Evolutionary conservation across 306 rosid genomes (phyloP).

Genomic region (Sphenostylis stenocarpa): DNA sequence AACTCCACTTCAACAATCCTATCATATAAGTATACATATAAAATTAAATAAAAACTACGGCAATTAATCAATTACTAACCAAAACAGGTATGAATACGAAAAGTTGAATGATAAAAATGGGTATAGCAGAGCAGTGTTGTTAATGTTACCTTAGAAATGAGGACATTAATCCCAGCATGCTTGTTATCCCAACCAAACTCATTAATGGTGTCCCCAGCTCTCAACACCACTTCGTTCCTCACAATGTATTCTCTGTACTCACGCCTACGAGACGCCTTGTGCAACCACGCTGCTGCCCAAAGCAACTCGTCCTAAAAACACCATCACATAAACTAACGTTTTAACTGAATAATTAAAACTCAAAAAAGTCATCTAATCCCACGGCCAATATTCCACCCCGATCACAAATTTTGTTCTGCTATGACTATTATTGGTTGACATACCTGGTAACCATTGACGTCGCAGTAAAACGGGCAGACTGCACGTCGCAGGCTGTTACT

Average conservation of each 20-base stretch:
- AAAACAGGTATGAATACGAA: not conserved
- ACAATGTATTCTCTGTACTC: slow-evolving; percentile 86
- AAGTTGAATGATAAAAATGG: not conserved
- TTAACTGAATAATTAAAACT: not conserved
- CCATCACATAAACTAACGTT: not conserved
- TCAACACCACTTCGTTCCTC: slow-evolving; percentile 76
- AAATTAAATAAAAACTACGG: not conserved
- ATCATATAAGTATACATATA: too few relatives aligned
- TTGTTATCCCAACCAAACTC: slow-evolving; percentile 99
- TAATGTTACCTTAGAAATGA: slow-evolving; percentile 74
- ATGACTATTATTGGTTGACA: too few relatives aligned
- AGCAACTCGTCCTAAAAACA: slow-evolving; percentile 73
- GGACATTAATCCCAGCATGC: slow-evolving; percentile 97
- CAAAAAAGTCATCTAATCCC: slow-evolving; percentile 26
- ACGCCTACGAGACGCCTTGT: slow-evolving; percentile 91
- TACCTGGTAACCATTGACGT: slow-evolving; percentile 92
- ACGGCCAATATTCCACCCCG: slow-evolving; percentile 29
- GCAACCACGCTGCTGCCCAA: slow-evolving; percentile 99
- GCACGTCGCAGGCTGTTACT: slow-evolving; percentile 73
- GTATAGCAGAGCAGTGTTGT: not conserved
- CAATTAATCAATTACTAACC: not conserved
- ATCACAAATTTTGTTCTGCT: not conserved
- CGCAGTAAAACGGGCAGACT: slow-evolving; percentile 96
- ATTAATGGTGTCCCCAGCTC: slow-evolving; percentile 95
- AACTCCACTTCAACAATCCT: not conserved